Evolutionary conservation across 441 rosid genomes (phyloP), one percentile per base, ranked within the genome.

Genomic region (Populus hybrid): DNA sequence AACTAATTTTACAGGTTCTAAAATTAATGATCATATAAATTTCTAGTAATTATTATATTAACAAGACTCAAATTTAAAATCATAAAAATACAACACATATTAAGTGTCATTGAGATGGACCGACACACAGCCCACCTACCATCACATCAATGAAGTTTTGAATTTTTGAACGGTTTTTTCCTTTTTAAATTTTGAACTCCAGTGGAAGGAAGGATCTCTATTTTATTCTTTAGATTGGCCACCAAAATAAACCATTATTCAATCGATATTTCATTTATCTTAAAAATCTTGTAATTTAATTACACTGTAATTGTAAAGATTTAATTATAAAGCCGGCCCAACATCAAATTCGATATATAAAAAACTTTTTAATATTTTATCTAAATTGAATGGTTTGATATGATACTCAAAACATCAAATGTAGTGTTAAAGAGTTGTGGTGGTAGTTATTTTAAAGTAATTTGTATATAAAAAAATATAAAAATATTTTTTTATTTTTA

Each of bases 171-270:
- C 14, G 18, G 30, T 24, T 18, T 11, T 6, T 0, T 5, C 57
- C 2, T 10, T 38, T 70, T 70, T 53, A 65, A 24, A 65, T 50
- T 65, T 59, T 70, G 40, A 64, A 46, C 6, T 65, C 57, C 24
- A 34, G n/a, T 79, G 69, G 82, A 74, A 78, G 82, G 71, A 34
- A 34, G 3, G 46, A 42, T 61, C 28, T 34, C 42, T 4, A 26
- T 23, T 24, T 68, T 34, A 24, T 65, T 65, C 16, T 10, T 26
- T 65, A 1, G 28, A 46, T 14, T 23, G 32, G 12, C 30, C 26
- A 65, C 23, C 24, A 61, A 61, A 61, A 7, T 1, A 61, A 19
- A 7, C 66, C 11, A 5, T 18, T 1, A 61, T 61, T 21, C n/a
- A 21, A 19, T 23, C 12, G n/a, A 61, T 61, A 6, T 23, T 12